A percentile compares a stretch with the other conserved stretches of the same genome.
Conservation (phyloP, 257 asterid species). For the Ehretia macrophylla region DNA sequence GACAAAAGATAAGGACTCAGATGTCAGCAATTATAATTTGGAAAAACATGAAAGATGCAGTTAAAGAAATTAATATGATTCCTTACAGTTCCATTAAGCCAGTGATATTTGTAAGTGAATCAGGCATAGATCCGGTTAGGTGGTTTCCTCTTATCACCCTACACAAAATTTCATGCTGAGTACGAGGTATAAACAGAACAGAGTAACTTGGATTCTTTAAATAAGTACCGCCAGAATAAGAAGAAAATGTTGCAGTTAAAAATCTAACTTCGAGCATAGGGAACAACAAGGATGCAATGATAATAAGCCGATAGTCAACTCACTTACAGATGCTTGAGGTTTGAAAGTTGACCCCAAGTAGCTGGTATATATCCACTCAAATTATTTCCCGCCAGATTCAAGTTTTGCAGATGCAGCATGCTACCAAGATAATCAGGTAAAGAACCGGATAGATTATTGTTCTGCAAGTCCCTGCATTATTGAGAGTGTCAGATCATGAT, state of each 20-base stretch:
- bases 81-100: conserved; percentile 60
- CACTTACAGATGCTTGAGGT: conserved; percentile 67
- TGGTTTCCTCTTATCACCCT: conserved; percentile 61
- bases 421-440: conserved; percentile 64
- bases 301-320: background rate
- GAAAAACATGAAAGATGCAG: background rate
- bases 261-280: too few species aligned
- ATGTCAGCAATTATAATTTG: background rate
- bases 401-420: conserved; percentile 54
- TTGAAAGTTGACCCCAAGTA: conserved; percentile 63
- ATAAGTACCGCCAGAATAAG: too few species aligned
- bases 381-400: conserved; percentile 63
- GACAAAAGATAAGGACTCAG: background rate
- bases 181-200: background rate
- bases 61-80: conserved; percentile 8
- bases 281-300: background rate
- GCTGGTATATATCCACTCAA: conserved; percentile 73
- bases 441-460: conserved; percentile 57
- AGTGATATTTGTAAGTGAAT: conserved; percentile 45
- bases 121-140: conserved; percentile 57
- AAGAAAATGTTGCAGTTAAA: too few species aligned
- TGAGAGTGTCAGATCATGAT: background rate
- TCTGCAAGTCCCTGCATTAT: conserved; percentile 62
- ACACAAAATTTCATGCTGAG: conserved; percentile 10
- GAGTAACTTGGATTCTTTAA: too few species aligned